Percentiles rank a stretch among this genome's conserved stretches.
Conservation (phyloP, 1,284 basidiomycete genomes). For the Cystobasidium pallidum region DNA sequence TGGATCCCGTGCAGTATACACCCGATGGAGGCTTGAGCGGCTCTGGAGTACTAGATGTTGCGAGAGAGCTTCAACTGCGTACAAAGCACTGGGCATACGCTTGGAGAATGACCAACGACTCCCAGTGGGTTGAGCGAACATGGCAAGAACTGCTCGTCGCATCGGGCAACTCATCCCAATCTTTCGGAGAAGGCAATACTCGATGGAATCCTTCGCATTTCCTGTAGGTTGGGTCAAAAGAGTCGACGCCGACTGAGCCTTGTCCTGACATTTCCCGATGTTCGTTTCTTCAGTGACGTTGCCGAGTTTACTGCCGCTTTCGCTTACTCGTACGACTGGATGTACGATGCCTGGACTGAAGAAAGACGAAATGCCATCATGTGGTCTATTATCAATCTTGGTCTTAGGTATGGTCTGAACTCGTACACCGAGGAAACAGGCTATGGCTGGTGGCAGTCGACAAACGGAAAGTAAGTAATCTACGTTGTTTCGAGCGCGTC, state of each 20-base stretch:
- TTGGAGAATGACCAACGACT: slow-evolving; percentile 87
- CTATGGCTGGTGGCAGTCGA: slow-evolving; percentile 57
- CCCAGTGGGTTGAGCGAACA: slow-evolving; percentile 78
- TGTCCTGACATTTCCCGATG: neutral
- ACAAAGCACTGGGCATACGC: slow-evolving; percentile 92
- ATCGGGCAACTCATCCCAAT: slow-evolving; percentile 64
- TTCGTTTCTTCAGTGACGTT: slow-evolving; percentile 62
- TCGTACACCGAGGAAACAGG: slow-evolving; percentile 51
- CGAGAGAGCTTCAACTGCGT: slow-evolving; percentile 84
- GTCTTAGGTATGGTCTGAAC: slow-evolving; percentile 63
- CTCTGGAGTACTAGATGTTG: slow-evolving; percentile 90
- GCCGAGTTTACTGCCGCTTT: slow-evolving; percentile 85
- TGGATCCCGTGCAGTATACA: slow-evolving; percentile 62
- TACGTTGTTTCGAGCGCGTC: neutral
- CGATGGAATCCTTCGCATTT: slow-evolving; percentile 69
- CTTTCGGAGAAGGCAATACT: slow-evolving; percentile 65
- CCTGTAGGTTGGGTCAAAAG: slow-evolving; percentile 59
- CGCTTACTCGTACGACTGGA: slow-evolving; percentile 90
- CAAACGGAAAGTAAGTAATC: slow-evolving; percentile 59
- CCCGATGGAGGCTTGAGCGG: slow-evolving; percentile 69
- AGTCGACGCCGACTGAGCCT: neutral
- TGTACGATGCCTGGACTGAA: slow-evolving; percentile 80
- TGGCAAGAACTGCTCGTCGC: slow-evolving; percentile 76
- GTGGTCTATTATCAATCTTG: slow-evolving; percentile 75
- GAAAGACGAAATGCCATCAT: slow-evolving; percentile 74